A percentile compares a stretch with the other conserved stretches of the same genome.
Evolutionary conservation across 768 basidiomycete genomes (phyloP).

Genomic region (Rhizopogon roseolus): DNA sequence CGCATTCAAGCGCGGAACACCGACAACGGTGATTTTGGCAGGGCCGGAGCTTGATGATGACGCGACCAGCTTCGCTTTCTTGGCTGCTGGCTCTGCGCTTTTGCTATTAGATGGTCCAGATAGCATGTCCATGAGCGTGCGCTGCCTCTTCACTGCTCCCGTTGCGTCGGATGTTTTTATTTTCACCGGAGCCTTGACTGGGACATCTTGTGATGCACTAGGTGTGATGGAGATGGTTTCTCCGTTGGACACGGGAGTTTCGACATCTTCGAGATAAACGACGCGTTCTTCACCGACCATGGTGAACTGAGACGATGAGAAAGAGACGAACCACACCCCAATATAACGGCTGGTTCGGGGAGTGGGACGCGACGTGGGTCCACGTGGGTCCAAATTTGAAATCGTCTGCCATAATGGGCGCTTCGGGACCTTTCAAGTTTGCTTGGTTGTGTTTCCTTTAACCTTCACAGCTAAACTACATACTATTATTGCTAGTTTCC

Average conservation of each 20-base stretch:
- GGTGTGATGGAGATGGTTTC: constrained; percentile 11
- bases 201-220: constrained; percentile 18
- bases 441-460: background rate
- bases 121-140: constrained; percentile 65
- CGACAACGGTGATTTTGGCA: constrained; percentile 7
- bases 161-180: constrained; percentile 15
- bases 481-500: background rate
- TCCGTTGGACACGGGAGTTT: constrained; percentile 12
- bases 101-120: constrained; percentile 24
- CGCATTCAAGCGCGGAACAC: constrained; percentile 44
- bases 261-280: constrained; percentile 45
- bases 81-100: constrained; percentile 29
- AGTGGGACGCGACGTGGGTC: background rate
- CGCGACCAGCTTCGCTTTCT: constrained; percentile 41
- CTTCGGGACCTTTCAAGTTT: background rate
- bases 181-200: constrained; percentile 8
- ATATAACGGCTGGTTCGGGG: background rate
- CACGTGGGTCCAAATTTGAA: background rate
- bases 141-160: constrained; percentile 46
- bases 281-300: constrained; percentile 24
- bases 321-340: background rate
- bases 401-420: background rate
- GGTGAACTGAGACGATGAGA: constrained; percentile 3
- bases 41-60: constrained; percentile 17
- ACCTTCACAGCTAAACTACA: too few relatives aligned